Evolutionary conservation across 78 protist species (phyloP).

Genomic region (Dictyostelium capitatum): DNA sequence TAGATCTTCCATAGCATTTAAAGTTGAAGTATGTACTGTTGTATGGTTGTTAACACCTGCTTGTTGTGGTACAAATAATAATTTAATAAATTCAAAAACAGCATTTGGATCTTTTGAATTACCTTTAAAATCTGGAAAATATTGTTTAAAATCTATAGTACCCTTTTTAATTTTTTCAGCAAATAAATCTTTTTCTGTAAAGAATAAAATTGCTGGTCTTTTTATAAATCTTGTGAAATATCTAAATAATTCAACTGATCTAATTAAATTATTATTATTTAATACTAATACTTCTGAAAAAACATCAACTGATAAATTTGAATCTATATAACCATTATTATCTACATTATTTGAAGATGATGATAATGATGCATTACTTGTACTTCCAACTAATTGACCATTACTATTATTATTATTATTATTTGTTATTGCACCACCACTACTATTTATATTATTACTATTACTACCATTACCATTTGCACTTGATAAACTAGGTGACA

Average conservation of each 20-base stretch:
- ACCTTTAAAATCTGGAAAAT: conserved; percentile 67
- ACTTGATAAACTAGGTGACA: conserved; percentile 5
- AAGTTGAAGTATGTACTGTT: conserved; percentile 38
- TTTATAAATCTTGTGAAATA: conserved; percentile 5
- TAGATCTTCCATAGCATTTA: conserved; percentile 47
- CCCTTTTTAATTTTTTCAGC: conserved; percentile 38
- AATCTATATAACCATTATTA: not conserved
- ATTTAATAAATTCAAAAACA: conserved; percentile 42
- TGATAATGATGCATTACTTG: conserved; percentile 3
- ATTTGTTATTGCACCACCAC: not conserved
- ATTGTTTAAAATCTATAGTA: conserved; percentile 25
- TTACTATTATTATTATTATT: not conserved
- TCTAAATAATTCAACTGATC: conserved; percentile 43
- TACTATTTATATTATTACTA: not conserved
- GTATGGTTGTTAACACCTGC: not conserved
- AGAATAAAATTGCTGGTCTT: conserved; percentile 48
- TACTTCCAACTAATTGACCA: not conserved
- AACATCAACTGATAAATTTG: conserved; percentile 25
- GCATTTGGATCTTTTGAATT: not conserved
- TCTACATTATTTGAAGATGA: too few relatives aligned
- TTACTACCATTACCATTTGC: not conserved
- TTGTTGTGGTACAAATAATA: conserved; percentile 44
- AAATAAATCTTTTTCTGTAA: conserved; percentile 51
- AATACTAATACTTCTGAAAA: not conserved
- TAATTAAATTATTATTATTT: conserved; percentile 3